Conservation (phyloP, 768 basidiomycete species). For the Hydnomerulius pinastri region DNA sequence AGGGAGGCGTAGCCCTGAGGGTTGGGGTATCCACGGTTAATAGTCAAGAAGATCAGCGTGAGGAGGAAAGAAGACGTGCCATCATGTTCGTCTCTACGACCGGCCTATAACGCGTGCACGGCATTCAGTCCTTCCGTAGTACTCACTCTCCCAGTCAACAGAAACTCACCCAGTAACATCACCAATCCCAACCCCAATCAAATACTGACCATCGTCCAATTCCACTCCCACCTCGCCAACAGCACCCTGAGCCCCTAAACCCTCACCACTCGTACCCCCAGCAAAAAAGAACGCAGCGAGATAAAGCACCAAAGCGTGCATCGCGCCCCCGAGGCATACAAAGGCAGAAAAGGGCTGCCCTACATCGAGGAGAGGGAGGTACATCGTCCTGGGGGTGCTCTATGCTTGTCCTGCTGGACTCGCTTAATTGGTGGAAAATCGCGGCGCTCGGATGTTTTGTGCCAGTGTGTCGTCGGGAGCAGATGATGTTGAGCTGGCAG, state of each 20-base stretch:
- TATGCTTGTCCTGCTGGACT: background rate
- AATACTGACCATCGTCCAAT: conserved; percentile 18
- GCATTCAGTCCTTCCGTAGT: no score
- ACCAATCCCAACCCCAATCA: conserved; percentile 44
- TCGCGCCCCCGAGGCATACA: conserved; percentile 35
- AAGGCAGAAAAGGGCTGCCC: conserved; percentile 18
- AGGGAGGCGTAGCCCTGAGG: conserved; percentile 66
- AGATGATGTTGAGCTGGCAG: no score
- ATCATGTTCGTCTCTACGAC: conserved; percentile 86
- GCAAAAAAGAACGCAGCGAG: conserved; percentile 46
- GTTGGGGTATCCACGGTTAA: background rate
- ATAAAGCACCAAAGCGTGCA: conserved; percentile 43
- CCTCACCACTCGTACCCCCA: no score
- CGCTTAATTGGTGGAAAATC: background rate
- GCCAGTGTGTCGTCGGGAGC: no score
- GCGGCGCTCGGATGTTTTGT: no score
- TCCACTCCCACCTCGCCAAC: background rate
- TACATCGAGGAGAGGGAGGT: conserved; percentile 19
- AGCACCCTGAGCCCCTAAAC: conserved; percentile 23
- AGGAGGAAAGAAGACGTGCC: conserved; percentile 38
- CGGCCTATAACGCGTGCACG: conserved; percentile 47
- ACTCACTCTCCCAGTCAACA: no score
- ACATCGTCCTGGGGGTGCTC: conserved; percentile 14
- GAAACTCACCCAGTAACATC: conserved; percentile 69
- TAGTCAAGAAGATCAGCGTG: background rate